Conservation (phyloP, 306 rosid genomes). For the Prosopis cineraria region DNA sequence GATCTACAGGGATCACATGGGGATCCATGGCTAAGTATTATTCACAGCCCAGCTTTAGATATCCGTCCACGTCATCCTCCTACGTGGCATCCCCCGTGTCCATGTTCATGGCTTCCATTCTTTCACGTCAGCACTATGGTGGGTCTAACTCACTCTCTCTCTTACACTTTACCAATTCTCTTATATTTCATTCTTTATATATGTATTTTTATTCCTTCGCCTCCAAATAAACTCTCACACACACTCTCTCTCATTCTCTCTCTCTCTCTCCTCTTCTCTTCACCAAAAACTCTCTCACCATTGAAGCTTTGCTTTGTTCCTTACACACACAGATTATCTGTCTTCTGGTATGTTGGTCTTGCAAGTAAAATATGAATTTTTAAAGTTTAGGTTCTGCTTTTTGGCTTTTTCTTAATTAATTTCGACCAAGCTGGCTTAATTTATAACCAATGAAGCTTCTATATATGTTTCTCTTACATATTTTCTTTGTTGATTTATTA, state of each 20-base stretch:
- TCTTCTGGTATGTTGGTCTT: neutral
- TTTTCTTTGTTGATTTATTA: too few relatives aligned
- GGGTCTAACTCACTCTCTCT: neutral
- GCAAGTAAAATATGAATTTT: neutral
- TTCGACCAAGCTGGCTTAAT: too few relatives aligned
- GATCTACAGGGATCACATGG: slow-evolving; percentile 2
- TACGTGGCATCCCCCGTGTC: slow-evolving; percentile 20
- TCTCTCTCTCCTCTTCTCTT: neutral
- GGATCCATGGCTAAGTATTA: neutral
- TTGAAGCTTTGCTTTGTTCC: neutral
- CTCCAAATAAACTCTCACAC: neutral
- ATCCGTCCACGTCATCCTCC: slow-evolving; percentile 27
- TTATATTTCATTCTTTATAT: neutral
- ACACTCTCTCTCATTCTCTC: neutral
- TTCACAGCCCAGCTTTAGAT: slow-evolving; percentile 15
- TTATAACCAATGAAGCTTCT: too few relatives aligned
- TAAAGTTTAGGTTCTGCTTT: too few relatives aligned
- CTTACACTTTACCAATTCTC: slow-evolving; percentile 1
- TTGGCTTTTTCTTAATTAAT: too few relatives aligned
- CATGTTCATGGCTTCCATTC: neutral
- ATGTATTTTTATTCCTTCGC: neutral
- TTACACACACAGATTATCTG: neutral
- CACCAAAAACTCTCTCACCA: neutral
- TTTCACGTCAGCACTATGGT: neutral
- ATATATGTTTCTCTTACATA: too few relatives aligned